A percentile compares a stretch with the other conserved stretches of the same genome.
Conservation (phyloP, 768 basidiomycete species). For the Pleurotus citrinopileatus region DNA sequence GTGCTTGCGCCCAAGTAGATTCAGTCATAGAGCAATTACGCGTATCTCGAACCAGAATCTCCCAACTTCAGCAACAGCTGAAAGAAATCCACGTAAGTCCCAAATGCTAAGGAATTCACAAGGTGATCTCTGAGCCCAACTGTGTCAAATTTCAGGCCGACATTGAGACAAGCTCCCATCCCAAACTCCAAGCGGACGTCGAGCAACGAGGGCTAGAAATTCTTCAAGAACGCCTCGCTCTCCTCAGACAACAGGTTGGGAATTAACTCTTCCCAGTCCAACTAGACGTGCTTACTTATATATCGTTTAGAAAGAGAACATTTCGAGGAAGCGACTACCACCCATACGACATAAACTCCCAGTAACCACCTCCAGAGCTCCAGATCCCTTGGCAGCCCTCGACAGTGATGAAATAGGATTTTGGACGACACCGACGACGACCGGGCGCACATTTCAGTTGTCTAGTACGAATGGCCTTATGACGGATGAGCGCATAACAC, state of each 20-base stretch:
- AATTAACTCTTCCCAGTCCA: background rate
- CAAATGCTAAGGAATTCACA: background rate
- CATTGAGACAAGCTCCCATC: slow-evolving; percentile 22
- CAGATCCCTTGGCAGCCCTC: slow-evolving; percentile 21
- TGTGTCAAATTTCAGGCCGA: slow-evolving; percentile 1
- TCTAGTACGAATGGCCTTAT: slow-evolving; percentile 48
- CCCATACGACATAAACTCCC: slow-evolving; percentile 16
- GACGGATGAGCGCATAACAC: slow-evolving; percentile 56
- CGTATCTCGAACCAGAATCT: slow-evolving; percentile 36
- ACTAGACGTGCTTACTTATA: slow-evolving; percentile 13
- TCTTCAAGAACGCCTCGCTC: slow-evolving; percentile 34
- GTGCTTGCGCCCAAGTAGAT: slow-evolving; percentile 44
- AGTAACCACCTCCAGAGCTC: slow-evolving; percentile 19
- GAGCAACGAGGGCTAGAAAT: slow-evolving; percentile 40
- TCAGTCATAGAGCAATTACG: slow-evolving; percentile 37
- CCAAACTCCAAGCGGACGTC: slow-evolving; percentile 34
- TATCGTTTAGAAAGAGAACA: background rate
- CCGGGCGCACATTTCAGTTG: slow-evolving; percentile 60
- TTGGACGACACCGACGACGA: slow-evolving; percentile 61
- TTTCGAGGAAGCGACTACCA: slow-evolving; percentile 5
- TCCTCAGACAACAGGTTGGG: slow-evolving; percentile 39
- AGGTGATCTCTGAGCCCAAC: background rate
- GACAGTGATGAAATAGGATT: slow-evolving; percentile 51
- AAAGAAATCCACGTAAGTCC: slow-evolving; percentile 23
- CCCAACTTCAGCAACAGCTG: slow-evolving; percentile 26